Evolutionary conservation across 495 filamentous ascomycete species (phyloP).

Genomic region (Penicillium coprophilum): DNA sequence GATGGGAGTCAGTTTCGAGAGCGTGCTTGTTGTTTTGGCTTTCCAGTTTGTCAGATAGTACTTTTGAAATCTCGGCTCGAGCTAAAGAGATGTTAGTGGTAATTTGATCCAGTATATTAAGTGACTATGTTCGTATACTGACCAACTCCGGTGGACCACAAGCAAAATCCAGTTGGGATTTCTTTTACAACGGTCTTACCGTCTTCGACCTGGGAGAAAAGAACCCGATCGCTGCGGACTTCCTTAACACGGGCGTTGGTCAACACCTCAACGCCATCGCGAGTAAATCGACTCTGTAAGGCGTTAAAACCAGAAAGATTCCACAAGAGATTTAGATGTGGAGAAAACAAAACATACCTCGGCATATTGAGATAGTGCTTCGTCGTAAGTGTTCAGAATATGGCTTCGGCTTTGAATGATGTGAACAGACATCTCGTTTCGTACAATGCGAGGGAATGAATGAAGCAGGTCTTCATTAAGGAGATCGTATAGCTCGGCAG

Average conservation of each 20-base stretch:
- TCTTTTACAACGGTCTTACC: slow-evolving; percentile 81
- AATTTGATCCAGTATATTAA: neutral
- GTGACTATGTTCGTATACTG: slow-evolving; percentile 18
- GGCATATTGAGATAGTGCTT: slow-evolving; percentile 87
- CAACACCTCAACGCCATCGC: slow-evolving; percentile 85
- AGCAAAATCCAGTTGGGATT: slow-evolving; percentile 91
- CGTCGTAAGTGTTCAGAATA: slow-evolving; percentile 98
- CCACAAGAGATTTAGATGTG: neutral
- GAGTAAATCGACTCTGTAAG: slow-evolving; percentile 65
- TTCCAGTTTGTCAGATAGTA: slow-evolving; percentile 69
- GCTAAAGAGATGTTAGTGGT: slow-evolving; percentile 42
- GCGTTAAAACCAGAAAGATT: slow-evolving; percentile 19
- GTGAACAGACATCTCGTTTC: slow-evolving; percentile 97
- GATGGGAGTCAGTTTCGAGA: slow-evolving; percentile 91
- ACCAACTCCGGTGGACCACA: slow-evolving; percentile 95
- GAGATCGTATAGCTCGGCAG: slow-evolving; percentile 92
- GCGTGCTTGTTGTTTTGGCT: slow-evolving; percentile 85
- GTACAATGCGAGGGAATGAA: slow-evolving; percentile 82
- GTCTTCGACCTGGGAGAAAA: slow-evolving; percentile 81
- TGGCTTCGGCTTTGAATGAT: slow-evolving; percentile 91
- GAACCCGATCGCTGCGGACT: slow-evolving; percentile 75
- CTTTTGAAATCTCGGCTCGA: slow-evolving; percentile 76
- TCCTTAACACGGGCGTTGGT: slow-evolving; percentile 91
- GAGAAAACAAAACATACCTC: slow-evolving; percentile 53
- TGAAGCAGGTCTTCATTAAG: slow-evolving; percentile 89